These are phyloP conservation scores for Fusarium coicis DNA, from an alignment of 2,329 filamentous ascomycete genomes.

Conservation along the genomic window DNA sequence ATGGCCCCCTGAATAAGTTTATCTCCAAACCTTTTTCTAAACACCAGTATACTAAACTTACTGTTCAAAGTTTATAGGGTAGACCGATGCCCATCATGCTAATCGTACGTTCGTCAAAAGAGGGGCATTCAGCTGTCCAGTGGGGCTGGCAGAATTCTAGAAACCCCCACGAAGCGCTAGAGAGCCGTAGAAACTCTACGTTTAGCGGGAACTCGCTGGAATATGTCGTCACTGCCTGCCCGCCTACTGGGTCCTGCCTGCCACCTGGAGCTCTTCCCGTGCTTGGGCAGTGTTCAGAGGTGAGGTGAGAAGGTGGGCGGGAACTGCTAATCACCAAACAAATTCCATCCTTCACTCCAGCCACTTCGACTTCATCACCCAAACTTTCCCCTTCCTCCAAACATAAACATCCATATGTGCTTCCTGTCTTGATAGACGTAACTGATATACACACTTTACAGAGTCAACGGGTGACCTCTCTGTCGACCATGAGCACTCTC, in stretches of 20 bases:
- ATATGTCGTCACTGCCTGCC: slow-evolving; percentile 39
- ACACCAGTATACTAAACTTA: neutral
- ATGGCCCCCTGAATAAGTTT: neutral
- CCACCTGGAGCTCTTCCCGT: neutral
- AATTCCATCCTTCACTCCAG: slow-evolving; percentile 12
- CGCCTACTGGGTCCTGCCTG: slow-evolving; percentile 20
- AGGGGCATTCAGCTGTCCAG: slow-evolving; percentile 3
- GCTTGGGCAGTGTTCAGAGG: slow-evolving; percentile 5
- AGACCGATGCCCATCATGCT: neutral
- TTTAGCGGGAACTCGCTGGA: slow-evolving; percentile 31
- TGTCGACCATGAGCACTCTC: slow-evolving; percentile 56
- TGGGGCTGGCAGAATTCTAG: slow-evolving; percentile 36
- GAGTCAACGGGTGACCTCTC: neutral
- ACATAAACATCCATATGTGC: neutral
- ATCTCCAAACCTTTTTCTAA: neutral
- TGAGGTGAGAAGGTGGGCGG: slow-evolving; percentile 14
- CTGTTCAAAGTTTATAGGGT: neutral
- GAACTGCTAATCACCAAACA: slow-evolving; percentile 30
- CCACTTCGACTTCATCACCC: slow-evolving; percentile 14
- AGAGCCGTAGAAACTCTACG: slow-evolving; percentile 35
- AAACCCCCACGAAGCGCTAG: slow-evolving; percentile 40
- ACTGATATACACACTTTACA: neutral
- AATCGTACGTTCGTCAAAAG: neutral
- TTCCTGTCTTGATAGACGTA: neutral
- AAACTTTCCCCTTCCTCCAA: neutral